A percentile compares a stretch with the other conserved stretches of the same genome.
These are phyloP conservation scores for Linnemannia schmuckeri DNA, from an alignment of 192 early-diverging fungal genomes.

Conservation along the genomic window DNA sequence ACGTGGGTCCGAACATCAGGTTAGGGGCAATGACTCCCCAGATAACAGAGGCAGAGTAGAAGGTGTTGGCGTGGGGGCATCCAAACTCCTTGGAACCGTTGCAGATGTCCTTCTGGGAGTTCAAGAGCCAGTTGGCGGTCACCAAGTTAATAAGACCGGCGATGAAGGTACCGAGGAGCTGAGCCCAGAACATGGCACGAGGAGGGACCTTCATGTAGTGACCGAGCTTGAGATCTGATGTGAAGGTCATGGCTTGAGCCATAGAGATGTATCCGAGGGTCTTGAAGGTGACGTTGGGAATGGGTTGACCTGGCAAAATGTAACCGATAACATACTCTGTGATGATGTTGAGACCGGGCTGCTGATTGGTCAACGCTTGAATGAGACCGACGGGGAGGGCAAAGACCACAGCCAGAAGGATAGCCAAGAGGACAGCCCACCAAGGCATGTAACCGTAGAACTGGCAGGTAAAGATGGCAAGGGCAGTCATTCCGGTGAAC, in stretches of 20 bases:
- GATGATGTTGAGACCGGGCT: conserved; percentile 51
- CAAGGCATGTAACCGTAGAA: conserved; percentile 54
- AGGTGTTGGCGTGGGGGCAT: conserved; percentile 60
- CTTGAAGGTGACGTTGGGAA: conserved; percentile 66
- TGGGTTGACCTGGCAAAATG: conserved; percentile 62
- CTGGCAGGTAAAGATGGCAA: conserved; percentile 39
- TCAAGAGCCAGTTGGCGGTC: conserved; percentile 57
- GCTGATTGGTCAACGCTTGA: conserved; percentile 63
- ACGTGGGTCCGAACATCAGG: conserved; percentile 63
- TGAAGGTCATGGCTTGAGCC: too few relatives aligned
- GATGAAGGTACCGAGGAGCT: conserved; percentile 69
- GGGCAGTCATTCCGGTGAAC: conserved; percentile 36
- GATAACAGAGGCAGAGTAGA: conserved; percentile 42
- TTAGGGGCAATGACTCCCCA: conserved; percentile 79
- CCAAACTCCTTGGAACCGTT: conserved; percentile 14
- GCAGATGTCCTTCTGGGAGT: conserved; percentile 51
- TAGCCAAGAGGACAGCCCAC: conserved; percentile 57
- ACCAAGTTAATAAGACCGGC: conserved; percentile 63
- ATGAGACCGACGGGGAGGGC: conserved; percentile 69
- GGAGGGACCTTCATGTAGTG: conserved; percentile 19
- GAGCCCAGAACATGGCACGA: conserved; percentile 63
- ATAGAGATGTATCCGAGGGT: too few relatives aligned
- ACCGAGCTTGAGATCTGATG: conserved; percentile 70
- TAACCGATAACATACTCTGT: conserved; percentile 69
- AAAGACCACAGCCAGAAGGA: conserved; percentile 46